Evolutionary conservation across 108 stramenopile genomes (phyloP), one percentile per base, ranked within the genome.

Genomic region (Cyclotella baltica): DNA sequence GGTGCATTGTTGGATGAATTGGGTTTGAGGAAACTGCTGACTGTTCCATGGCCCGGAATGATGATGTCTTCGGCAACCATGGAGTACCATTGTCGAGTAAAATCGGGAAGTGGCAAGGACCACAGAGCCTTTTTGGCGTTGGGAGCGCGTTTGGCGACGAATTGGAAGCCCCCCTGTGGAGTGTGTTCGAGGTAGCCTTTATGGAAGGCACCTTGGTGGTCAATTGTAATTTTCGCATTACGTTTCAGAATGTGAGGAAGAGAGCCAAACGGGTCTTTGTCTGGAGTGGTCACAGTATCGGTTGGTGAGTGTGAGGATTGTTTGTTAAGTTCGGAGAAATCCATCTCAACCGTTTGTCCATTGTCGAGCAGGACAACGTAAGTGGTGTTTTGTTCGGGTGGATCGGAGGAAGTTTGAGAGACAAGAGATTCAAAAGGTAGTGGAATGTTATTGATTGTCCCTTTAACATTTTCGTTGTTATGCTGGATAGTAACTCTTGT

Each of bases 1-100:
- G 62, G 62, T n/a, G 62, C 62, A 38, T 63, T 63, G 62, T 63
- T 63, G 62, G 62, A 63, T 36, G 62, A 38, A 36, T 37, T 40
- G 8, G 62, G 36, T 3, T 36, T 10, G 10, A 63, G 38, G n/a
- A 38, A 63, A 5, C 36, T n/a, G n/a, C 62, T 63, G 62, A 63
- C 38, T 3, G 62, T 63, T 2, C 9, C 3, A 23, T 63, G 62
- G 34, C 38, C 62, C 22, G 62, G 62, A n/a, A 63, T 63, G 62
- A 63, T 63, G 6, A 63, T 2, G 8, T 63, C 23, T 15, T 63
- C 62, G 37, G 62, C 34, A 3, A 63, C 62, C 35, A 63, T 37
- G 35, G 62, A 40, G n/a, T 37, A 40, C 62, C 62, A 63, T n/a
- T 63, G n/a, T 4, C 22, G 62, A 6, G n/a, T n/a, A 22, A 63